phyloP scores from a whole-genome alignment of 345 rosid genomes.

The Gossypium raimondii region DNA sequence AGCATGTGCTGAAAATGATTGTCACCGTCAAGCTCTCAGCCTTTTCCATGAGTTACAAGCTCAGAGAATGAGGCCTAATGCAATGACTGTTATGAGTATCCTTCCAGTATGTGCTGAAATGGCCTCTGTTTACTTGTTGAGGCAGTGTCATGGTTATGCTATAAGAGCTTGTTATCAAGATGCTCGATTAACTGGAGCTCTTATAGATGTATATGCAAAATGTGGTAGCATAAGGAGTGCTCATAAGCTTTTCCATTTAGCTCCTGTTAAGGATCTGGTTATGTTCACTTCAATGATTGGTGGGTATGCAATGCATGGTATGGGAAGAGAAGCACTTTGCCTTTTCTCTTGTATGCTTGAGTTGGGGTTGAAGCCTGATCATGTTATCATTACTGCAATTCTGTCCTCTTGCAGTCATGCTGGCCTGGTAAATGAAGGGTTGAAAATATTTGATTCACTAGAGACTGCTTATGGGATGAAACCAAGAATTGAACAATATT shows the following conservation, averaged over 20 bases:
- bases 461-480: slow-evolving; percentile 45
- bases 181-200: slow-evolving; percentile 53
- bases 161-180: slow-evolving; percentile 54
- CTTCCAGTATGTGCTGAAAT: slow-evolving; percentile 64
- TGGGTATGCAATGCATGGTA: slow-evolving; percentile 82
- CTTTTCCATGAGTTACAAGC: slow-evolving; percentile 51
- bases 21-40: slow-evolving; percentile 45
- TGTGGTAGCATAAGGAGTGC: slow-evolving; percentile 62
- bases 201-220: slow-evolving; percentile 76
- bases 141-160: slow-evolving; percentile 74
- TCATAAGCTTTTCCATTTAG: slow-evolving; percentile 48
- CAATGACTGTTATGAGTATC: slow-evolving; percentile 64
- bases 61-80: slow-evolving; percentile 66
- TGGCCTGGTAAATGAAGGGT: slow-evolving; percentile 69
- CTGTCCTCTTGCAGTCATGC: slow-evolving; percentile 84
- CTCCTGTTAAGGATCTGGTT: slow-evolving; percentile 56
- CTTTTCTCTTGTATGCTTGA: slow-evolving; percentile 55
- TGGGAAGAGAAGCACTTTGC: slow-evolving; percentile 73
- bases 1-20: slow-evolving; percentile 53
- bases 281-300: slow-evolving; percentile 73
- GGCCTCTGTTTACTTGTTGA: slow-evolving; percentile 55
- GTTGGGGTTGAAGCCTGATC: slow-evolving; percentile 63
- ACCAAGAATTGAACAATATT: slow-evolving; percentile 71
- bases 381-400: slow-evolving; percentile 61
- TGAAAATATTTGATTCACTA: slow-evolving; percentile 53